Evolutionary conservation across 2,329 filamentous ascomycete genomes (phyloP).

Genomic region (Aspergillus arachidicola): DNA sequence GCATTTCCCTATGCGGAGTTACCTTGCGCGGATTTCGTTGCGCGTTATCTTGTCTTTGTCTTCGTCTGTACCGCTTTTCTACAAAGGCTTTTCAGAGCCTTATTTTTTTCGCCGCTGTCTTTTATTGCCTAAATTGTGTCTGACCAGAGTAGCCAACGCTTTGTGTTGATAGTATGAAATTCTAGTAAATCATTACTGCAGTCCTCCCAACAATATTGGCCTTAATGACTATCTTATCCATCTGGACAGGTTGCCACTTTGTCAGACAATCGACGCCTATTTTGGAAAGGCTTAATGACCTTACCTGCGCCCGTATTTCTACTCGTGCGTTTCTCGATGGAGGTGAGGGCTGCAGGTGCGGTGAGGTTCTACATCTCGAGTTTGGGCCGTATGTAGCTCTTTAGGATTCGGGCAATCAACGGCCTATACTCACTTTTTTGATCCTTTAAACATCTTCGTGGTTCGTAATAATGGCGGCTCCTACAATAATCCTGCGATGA

Average conservation of each 20-base stretch:
- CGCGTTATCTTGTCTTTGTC: not conserved
- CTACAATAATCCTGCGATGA: no score
- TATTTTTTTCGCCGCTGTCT: no score
- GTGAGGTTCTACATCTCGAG: not conserved
- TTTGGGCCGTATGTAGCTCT: not conserved
- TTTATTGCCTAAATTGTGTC: no score
- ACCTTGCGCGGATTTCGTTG: not conserved
- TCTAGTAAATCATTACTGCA: not conserved
- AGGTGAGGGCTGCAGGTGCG: no score
- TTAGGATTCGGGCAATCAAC: not conserved
- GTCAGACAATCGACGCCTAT: no score
- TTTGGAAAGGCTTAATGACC: no score
- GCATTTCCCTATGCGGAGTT: not conserved
- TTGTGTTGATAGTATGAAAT: not conserved
- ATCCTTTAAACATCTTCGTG: not conserved
- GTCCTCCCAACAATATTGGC: no score
- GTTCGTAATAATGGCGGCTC: no score
- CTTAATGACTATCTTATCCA: accelerated
- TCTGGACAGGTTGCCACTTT: not conserved
- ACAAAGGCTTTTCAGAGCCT: no score
- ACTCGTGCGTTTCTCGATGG: no score
- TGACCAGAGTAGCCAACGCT: not conserved
- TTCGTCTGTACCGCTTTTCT: not conserved
- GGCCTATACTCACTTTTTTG: not conserved
- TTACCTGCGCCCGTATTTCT: no score